Conservation (phyloP, 768 basidiomycete genomes). For the Wakefieldia striispora region DNA sequence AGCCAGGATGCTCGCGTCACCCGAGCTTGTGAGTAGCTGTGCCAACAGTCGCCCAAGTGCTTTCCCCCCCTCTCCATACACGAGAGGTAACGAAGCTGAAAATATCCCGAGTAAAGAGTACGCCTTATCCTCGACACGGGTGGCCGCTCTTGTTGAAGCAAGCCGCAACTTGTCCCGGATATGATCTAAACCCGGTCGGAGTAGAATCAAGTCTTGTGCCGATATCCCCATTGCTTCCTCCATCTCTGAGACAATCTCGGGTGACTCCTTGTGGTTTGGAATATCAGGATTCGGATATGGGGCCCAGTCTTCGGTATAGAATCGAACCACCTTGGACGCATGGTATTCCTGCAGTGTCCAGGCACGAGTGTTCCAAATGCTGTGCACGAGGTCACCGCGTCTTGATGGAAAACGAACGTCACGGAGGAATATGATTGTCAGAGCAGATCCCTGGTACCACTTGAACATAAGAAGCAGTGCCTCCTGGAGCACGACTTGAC, state of each 20-base stretch:
- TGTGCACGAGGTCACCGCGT: no score
- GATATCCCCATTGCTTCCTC: neutral
- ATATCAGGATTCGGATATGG: no score
- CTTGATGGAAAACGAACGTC: no score
- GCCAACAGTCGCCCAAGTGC: constrained; percentile 5
- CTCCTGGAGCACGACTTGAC: no score
- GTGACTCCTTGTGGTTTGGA: no score
- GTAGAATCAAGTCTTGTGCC: neutral
- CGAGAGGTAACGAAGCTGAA: neutral
- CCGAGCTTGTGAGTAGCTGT: neutral
- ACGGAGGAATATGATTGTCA: no score
- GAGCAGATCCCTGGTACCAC: no score
- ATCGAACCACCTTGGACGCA: no score
- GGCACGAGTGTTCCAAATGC: no score
- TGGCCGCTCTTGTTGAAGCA: neutral
- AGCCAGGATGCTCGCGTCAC: constrained; percentile 5
- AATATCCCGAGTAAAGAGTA: constrained; percentile 4
- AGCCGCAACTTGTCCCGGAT: neutral
- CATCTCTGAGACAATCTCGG: neutral
- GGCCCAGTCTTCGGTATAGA: no score
- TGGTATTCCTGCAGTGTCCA: no score
- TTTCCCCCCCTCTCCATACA: constrained; percentile 4
- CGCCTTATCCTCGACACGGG: neutral
- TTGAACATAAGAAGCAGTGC: no score
- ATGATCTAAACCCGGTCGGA: neutral